Conservation (phyloP, 2,329 filamentous ascomycete species). For the Bipolaris victoriae region DNA sequence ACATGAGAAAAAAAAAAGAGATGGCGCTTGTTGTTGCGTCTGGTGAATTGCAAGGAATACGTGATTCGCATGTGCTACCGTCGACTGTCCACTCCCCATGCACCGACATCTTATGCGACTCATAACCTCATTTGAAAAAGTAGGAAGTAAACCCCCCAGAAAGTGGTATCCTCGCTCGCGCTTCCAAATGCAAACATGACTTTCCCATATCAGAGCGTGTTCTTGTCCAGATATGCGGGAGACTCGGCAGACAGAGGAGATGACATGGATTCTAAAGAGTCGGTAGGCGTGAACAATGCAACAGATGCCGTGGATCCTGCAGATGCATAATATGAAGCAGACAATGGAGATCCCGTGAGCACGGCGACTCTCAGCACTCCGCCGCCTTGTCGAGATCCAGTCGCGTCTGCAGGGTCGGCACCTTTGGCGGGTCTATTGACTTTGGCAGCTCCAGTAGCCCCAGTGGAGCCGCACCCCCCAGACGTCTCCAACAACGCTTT, state of each 20-base stretch:
- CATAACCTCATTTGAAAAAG: constrained; percentile 27
- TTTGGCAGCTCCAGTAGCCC: background rate
- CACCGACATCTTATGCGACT: constrained; percentile 15
- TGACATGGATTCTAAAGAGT: background rate
- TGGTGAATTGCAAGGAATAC: constrained; percentile 2
- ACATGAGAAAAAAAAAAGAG: background rate
- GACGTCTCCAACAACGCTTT: constrained; percentile 12
- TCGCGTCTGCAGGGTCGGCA: background rate
- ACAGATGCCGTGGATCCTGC: background rate
- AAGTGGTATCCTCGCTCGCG: constrained; percentile 44
- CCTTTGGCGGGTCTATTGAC: background rate
- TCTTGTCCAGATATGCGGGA: constrained; percentile 33
- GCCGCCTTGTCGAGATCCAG: background rate
- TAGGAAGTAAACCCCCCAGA: constrained; percentile 22
- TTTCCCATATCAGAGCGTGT: constrained; percentile 23
- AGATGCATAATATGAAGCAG: background rate
- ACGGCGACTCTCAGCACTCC: background rate
- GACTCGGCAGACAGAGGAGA: constrained; percentile 54
- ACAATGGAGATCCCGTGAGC: background rate
- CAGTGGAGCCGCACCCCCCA: background rate
- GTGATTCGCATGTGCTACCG: background rate
- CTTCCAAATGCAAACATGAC: constrained; percentile 42
- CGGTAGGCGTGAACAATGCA: background rate
- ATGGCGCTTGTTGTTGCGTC: background rate
- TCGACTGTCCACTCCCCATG: background rate